phyloP scores from a whole-genome alignment of 2,329 filamentous ascomycete species.

The Venturia pyrina region DNA sequence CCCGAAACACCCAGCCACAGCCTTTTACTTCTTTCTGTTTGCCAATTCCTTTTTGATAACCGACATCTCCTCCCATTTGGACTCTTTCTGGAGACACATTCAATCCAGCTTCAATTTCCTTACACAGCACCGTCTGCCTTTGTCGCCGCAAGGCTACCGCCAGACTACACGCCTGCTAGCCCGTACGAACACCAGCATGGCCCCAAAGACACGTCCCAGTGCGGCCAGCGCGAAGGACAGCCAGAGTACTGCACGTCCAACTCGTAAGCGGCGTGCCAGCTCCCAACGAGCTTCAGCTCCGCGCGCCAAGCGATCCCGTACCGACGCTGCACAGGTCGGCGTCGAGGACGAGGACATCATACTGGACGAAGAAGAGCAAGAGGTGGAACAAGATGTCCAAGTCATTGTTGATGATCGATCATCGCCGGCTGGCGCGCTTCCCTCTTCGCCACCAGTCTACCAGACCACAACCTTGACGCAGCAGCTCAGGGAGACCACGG shows the following conservation, averaged over 20 bases:
- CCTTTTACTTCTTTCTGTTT: background rate
- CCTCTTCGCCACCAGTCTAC: slow-evolving; percentile 1
- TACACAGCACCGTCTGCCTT: background rate
- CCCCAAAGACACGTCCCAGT: background rate
- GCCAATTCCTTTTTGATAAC: background rate
- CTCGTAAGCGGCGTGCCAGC: slow-evolving; percentile 3
- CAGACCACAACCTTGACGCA: background rate
- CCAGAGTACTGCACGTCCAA: background rate
- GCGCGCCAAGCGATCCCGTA: background rate
- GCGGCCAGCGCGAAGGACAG: background rate
- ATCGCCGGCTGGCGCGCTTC: background rate
- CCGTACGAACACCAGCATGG: background rate
- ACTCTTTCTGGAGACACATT: background rate
- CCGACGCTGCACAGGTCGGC: background rate
- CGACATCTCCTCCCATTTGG: background rate
- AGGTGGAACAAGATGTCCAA: background rate
- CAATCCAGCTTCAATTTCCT: background rate
- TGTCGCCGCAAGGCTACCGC: background rate
- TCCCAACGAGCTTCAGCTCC: background rate
- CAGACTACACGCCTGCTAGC: background rate
- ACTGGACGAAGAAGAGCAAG: background rate
- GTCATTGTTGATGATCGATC: background rate
- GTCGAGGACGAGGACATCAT: background rate
- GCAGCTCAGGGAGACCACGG: background rate
- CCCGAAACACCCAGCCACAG: background rate